A percentile compares a stretch with the other conserved stretches of the same genome.
Evolutionary conservation across 768 basidiomycete species (phyloP).

Genomic region (Leccinum uliginosum): DNA sequence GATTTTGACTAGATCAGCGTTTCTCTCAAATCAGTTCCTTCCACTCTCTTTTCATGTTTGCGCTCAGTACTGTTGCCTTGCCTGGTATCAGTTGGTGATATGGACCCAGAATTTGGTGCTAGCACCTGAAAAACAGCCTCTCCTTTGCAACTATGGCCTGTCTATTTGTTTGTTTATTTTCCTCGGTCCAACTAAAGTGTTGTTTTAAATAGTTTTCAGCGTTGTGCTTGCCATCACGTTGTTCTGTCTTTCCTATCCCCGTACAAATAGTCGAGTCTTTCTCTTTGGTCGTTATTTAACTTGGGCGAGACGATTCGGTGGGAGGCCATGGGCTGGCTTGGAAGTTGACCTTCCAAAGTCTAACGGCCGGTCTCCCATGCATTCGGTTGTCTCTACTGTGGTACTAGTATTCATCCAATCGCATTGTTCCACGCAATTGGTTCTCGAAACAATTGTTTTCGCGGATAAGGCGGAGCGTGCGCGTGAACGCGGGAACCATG

Average conservation of each 20-base stretch:
- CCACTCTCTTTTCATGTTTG: constrained; percentile 20
- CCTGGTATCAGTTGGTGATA: constrained; percentile 11
- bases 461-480: not conserved
- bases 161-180: constrained; percentile 22
- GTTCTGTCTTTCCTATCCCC: constrained; percentile 13
- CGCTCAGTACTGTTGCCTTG: constrained; percentile 9
- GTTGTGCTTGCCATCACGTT: constrained; percentile 26
- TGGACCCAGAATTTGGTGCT: constrained; percentile 23
- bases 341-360: constrained; percentile 38
- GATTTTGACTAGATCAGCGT: constrained; percentile 6
- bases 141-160: constrained; percentile 25
- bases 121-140: constrained; percentile 20
- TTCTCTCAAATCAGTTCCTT: constrained; percentile 14
- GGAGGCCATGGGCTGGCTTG: constrained; percentile 18
- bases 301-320: constrained; percentile 6
- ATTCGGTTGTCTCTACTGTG: constrained; percentile 3
- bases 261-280: constrained; percentile 15
- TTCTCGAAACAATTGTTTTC: not conserved
- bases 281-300: constrained; percentile 21
- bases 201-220: constrained; percentile 25
- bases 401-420: constrained; percentile 9
- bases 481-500: not conserved
- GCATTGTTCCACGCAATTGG: constrained; percentile 3
- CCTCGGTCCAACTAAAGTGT: constrained; percentile 18
- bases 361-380: constrained; percentile 5